Percentiles rank a stretch among this genome's conserved stretches.
Conservation (phyloP, 495 filamentous ascomycete species). For the Penicillium argentinense region DNA sequence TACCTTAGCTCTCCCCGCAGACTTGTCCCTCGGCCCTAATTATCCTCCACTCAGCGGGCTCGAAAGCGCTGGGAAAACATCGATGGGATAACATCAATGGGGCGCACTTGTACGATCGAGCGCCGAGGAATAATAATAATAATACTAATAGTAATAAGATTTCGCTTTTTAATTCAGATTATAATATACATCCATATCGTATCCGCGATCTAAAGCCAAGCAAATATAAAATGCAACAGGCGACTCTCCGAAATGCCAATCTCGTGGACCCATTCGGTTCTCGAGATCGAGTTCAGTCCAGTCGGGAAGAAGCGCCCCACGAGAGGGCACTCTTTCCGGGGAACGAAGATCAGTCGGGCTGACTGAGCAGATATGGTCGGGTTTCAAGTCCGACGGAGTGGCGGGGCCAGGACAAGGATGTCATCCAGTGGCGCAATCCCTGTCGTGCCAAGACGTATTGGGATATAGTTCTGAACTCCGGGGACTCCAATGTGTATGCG, state of each 20-base stretch:
- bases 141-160: neutral
- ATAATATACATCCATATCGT: constrained; percentile 17
- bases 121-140: neutral
- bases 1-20: constrained; percentile 6
- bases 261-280: neutral
- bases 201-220: constrained; percentile 2
- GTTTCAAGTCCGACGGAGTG: neutral
- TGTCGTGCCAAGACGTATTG: neutral
- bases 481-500: constrained; percentile 1
- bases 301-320: neutral
- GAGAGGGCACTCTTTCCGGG: neutral
- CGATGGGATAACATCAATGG: too few relatives aligned
- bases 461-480: neutral
- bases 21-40: constrained; percentile 2
- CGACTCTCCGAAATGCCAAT: neutral
- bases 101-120: too few relatives aligned
- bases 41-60: constrained; percentile 25
- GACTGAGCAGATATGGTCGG: neutral
- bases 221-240: neutral
- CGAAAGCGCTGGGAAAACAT: neutral
- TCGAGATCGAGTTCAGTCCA: neutral
- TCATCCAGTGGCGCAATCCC: neutral
- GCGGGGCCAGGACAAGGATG: neutral
- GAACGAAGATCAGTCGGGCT: neutral
- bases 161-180: constrained; percentile 2